Conservation (phyloP, 805 yeast genomes). For the Tetrapisispora pingtungensis region DNA sequence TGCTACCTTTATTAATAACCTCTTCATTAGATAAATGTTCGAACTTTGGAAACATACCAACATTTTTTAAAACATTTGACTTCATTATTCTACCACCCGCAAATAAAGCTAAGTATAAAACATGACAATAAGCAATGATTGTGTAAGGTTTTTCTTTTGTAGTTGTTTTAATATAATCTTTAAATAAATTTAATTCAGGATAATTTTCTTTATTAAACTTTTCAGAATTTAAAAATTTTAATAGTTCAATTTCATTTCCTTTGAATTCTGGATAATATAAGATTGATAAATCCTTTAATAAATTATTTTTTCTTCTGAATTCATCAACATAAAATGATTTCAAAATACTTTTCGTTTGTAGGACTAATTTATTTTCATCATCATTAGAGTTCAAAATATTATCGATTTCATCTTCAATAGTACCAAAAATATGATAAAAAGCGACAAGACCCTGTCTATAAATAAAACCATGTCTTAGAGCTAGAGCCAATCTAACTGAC, state of each 20-base stretch:
- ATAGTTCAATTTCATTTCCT: constrained; percentile 5
- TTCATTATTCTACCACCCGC: constrained; percentile 77
- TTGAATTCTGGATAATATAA: constrained; percentile 44
- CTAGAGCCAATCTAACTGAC: constrained; percentile 61
- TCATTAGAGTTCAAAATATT: constrained; percentile 32
- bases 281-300: constrained; percentile 55
- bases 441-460: constrained; percentile 75
- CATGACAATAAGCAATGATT: constrained; percentile 73
- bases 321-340: constrained; percentile 59
- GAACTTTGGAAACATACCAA: constrained; percentile 67
- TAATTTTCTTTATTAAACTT: constrained; percentile 22
- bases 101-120: constrained; percentile 72
- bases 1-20: constrained; percentile 51
- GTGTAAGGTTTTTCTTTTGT: constrained; percentile 58
- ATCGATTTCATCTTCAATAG: constrained; percentile 44
- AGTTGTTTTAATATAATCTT: constrained; percentile 45
- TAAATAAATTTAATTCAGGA: constrained; percentile 51
- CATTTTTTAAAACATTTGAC: constrained; percentile 52
- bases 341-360: constrained; percentile 37
- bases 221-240: constrained; percentile 1
- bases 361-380: constrained; percentile 51
- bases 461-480: constrained; percentile 62
- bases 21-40: constrained; percentile 58
- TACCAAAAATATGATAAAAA: constrained; percentile 56
- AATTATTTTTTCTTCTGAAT: constrained; percentile 48